phyloP scores from a whole-genome alignment of 148 eudicot species.

The Vaccinium darrowii region DNA sequence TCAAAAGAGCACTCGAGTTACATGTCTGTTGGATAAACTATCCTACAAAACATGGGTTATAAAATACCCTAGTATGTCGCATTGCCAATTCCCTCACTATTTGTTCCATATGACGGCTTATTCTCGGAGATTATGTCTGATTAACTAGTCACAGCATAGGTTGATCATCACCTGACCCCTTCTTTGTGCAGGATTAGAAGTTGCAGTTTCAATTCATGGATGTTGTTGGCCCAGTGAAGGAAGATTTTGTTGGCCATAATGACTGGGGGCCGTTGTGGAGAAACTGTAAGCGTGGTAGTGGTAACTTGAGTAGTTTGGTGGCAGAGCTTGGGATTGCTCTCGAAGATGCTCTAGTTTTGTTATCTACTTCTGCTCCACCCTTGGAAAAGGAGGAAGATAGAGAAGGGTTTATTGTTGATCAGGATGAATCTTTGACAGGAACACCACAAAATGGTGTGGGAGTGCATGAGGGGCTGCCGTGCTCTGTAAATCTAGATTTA shows the following conservation, averaged over 20 bases:
- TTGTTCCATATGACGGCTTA: background rate
- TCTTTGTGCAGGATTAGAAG: conserved; percentile 12
- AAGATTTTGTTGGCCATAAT: conserved; percentile 7
- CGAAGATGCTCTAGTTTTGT: conserved; percentile 22
- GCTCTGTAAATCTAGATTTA: conserved; percentile 10
- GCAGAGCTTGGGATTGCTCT: conserved; percentile 18
- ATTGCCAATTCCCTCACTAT: background rate
- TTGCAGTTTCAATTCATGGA: background rate
- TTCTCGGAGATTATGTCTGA: background rate
- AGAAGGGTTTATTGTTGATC: background rate
- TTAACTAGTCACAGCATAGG: background rate
- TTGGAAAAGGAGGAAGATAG: background rate
- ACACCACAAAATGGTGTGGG: background rate
- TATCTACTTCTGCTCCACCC: conserved; percentile 11
- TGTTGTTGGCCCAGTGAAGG: conserved; percentile 10
- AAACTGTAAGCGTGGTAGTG: conserved; percentile 9
- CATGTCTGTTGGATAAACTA: background rate
- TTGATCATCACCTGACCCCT: background rate
- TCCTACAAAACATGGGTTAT: background rate
- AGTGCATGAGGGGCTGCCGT: background rate
- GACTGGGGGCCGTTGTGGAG: conserved; percentile 21
- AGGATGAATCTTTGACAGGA: conserved; percentile 2
- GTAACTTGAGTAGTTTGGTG: background rate
- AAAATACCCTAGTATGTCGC: background rate
- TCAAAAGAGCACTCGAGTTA: background rate